Percentiles rank a stretch among this genome's conserved stretches.
phyloP scores from a whole-genome alignment of 2,329 filamentous ascomycete genomes.

The Fusarium pseudoanthophilum region DNA sequence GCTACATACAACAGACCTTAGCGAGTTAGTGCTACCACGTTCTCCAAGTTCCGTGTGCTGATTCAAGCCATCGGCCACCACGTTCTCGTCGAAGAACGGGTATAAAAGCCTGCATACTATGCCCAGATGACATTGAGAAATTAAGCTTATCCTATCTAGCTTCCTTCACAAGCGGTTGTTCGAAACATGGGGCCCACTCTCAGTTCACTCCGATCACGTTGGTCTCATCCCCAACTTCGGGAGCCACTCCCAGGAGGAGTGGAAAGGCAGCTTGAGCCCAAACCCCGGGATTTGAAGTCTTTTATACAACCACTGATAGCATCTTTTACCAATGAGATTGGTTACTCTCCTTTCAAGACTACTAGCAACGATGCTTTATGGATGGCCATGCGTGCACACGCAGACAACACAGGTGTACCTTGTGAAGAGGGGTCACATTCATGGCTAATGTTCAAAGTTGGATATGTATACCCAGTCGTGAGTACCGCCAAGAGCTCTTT shows the following conservation, averaged over 20 bases:
- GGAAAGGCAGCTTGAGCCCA: too few species aligned
- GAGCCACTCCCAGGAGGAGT: fast-evolving
- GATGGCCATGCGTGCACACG: background rate
- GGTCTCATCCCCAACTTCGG: too few species aligned
- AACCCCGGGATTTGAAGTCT: background rate
- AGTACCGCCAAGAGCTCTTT: too few species aligned
- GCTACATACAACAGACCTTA: background rate
- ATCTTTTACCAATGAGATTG: background rate
- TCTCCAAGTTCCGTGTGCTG: too few species aligned
- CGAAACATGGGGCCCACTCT: background rate
- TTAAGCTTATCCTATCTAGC: fast-evolving
- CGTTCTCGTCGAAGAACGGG: background rate
- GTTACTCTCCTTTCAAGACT: background rate
- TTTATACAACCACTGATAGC: slow-evolving; percentile 8
- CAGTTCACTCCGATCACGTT: background rate
- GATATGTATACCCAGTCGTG: too few species aligned
- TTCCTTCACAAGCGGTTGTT: background rate
- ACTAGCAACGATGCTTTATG: background rate
- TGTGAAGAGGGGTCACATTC: slow-evolving; percentile 12
- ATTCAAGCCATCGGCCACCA: too few species aligned
- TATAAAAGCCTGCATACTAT: background rate
- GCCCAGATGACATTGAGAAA: background rate
- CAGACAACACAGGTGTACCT: background rate
- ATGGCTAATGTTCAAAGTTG: background rate
- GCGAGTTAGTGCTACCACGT: background rate